These are phyloP conservation scores for Theileria luwenshuni DNA, from an alignment of 169 alveolate species.

Conservation along the genomic window DNA sequence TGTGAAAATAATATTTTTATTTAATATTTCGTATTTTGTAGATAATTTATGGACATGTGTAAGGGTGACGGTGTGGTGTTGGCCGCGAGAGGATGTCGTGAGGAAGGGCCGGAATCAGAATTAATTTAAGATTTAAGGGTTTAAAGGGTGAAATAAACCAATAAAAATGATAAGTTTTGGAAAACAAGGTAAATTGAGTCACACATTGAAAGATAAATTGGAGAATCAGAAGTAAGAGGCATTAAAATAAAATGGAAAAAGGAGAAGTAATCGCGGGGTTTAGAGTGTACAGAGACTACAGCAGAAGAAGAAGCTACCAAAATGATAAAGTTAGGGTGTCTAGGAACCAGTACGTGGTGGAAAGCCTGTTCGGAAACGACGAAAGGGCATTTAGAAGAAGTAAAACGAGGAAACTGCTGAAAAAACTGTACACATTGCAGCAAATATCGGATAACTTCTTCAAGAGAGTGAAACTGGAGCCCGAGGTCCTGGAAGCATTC, in stretches of 20 bases:
- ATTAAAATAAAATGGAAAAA: constrained; percentile 8
- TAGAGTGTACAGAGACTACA: constrained; percentile 43
- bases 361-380: constrained; percentile 38
- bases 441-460: constrained; percentile 21
- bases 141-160: background rate
- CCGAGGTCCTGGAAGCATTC: constrained; percentile 26
- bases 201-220: background rate
- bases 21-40: too few species aligned
- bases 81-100: too few species aligned
- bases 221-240: background rate
- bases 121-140: too few species aligned
- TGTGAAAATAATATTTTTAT: too few species aligned
- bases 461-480: constrained; percentile 19
- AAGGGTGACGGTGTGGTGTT: too few species aligned
- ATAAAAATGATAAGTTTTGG: background rate
- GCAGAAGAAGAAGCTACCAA: constrained; percentile 23
- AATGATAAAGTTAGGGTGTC: constrained; percentile 46
- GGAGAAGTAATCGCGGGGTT: constrained; percentile 28
- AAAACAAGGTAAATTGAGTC: background rate
- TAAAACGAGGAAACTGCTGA: background rate
- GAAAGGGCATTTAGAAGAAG: background rate
- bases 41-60: too few species aligned
- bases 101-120: too few species aligned
- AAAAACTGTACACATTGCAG: constrained; percentile 5
- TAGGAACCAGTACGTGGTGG: constrained; percentile 50